These are phyloP conservation scores for Juncus effusus DNA, from an alignment of 176 grass and related monocot genomes.

Conservation along the genomic window DNA sequence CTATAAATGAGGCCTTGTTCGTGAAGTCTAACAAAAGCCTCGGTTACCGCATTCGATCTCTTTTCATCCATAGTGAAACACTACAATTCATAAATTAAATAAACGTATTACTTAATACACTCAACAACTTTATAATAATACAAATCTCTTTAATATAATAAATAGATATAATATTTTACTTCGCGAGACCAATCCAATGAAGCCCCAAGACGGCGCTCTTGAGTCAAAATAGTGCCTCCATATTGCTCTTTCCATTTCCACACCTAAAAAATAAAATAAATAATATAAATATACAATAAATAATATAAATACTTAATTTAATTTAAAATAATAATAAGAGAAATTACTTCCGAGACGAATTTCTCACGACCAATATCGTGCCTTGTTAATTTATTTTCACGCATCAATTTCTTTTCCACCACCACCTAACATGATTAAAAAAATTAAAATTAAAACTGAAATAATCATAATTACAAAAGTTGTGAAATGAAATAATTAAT, in stretches of 20 bases:
- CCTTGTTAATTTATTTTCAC: constrained; percentile 73
- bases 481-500: constrained; percentile 8
- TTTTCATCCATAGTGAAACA: constrained; percentile 94
- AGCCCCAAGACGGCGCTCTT: constrained; percentile 80
- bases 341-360: constrained; percentile 68
- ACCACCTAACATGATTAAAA: constrained; percentile 51
- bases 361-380: constrained; percentile 75
- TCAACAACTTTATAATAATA: too few relatives aligned
- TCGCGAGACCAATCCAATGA: constrained; percentile 91
- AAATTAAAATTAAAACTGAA: constrained; percentile 9
- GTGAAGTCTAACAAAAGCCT: constrained; percentile 86
- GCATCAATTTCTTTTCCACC: constrained; percentile 94
- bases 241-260: constrained; percentile 94
- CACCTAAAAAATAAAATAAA: constrained; percentile 46
- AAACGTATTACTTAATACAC: too few relatives aligned
- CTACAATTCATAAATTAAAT: constrained; percentile 33
- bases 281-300: constrained; percentile 24
- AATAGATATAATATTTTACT: constrained; percentile 40
- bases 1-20: constrained; percentile 83
- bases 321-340: constrained; percentile 4
- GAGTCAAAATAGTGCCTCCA: constrained; percentile 71
- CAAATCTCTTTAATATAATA: not conserved
- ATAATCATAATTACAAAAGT: constrained; percentile 13
- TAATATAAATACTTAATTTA: constrained; percentile 17
- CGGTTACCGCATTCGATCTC: constrained; percentile 77